Percentiles rank a stretch among this genome's conserved stretches.
Conservation (phyloP, 345 rosid genomes). For the Syzygium jambos region DNA sequence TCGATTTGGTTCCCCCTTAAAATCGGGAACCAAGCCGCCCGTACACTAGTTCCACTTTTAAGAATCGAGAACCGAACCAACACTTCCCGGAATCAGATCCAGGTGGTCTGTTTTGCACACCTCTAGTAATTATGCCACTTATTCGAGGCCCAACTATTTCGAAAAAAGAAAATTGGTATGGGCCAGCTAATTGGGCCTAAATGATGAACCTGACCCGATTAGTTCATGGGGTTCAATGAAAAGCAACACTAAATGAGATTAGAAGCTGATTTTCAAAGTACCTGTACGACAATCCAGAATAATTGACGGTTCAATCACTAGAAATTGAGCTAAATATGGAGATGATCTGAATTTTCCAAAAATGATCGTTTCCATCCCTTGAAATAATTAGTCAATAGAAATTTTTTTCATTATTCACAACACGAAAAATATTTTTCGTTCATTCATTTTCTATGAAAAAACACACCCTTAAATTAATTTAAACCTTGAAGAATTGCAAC, state of each 20-base stretch:
- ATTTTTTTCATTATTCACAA: too few species aligned
- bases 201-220: not conserved
- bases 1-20: too few species aligned
- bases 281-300: not conserved
- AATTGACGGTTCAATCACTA: not conserved
- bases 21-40: too few species aligned
- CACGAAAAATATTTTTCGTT: too few species aligned
- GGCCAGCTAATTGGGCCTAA: not conserved
- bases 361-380: accelerated
- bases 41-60: too few species aligned
- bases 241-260: not conserved
- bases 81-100: too few species aligned
- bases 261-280: not conserved
- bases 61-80: too few species aligned
- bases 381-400: not conserved
- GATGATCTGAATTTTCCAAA: not conserved
- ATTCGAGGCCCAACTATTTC: not conserved
- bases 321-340: not conserved
- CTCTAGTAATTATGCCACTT: too few species aligned
- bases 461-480: not conserved
- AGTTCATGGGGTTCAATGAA: not conserved
- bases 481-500: not conserved
- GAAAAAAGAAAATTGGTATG: not conserved
- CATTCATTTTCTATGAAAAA: not conserved
- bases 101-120: too few species aligned